Evolutionary conservation across 1,284 basidiomycete species (phyloP).

Genomic region (Ganoderma meredithae): DNA sequence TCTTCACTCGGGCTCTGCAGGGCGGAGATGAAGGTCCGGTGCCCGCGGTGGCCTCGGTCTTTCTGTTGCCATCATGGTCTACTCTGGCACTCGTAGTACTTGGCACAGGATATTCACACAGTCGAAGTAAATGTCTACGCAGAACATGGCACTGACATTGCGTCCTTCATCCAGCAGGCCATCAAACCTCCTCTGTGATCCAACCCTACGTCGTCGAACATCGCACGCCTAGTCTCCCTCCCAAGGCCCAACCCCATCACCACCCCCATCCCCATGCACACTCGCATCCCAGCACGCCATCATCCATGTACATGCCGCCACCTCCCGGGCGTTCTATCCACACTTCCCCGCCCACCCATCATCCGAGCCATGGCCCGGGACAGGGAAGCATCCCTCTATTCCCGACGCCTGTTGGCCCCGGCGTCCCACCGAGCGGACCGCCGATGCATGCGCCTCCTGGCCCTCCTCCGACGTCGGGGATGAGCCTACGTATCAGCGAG

Average conservation of each 20-base stretch:
- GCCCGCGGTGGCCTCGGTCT: too few relatives aligned
- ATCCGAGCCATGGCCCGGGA: slow-evolving; percentile 29
- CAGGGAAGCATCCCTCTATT: slow-evolving; percentile 36
- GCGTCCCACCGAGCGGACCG: slow-evolving; percentile 29
- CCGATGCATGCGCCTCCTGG: slow-evolving; percentile 26
- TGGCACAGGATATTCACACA: too few relatives aligned
- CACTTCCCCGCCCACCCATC: slow-evolving; percentile 27
- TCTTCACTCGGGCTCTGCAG: too few relatives aligned
- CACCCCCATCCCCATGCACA: slow-evolving; percentile 27
- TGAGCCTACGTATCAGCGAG: slow-evolving; percentile 36
- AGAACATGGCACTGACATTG: slow-evolving; percentile 3
- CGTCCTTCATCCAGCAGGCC: slow-evolving; percentile 9
- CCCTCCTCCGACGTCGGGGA: slow-evolving; percentile 17
- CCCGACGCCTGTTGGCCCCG: slow-evolving; percentile 38
- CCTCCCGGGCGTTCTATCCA: slow-evolving; percentile 26
- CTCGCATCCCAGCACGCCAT: slow-evolving; percentile 32
- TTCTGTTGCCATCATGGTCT: too few relatives aligned
- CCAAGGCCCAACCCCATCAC: slow-evolving; percentile 3
- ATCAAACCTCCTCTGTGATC: slow-evolving; percentile 18
- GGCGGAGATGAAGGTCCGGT: too few relatives aligned
- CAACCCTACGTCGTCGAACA: slow-evolving; percentile 33
- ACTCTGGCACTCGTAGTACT: too few relatives aligned
- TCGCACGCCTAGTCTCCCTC: slow-evolving; percentile 22
- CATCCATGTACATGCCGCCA: slow-evolving; percentile 40
- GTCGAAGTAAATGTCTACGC: background rate